Evolutionary conservation across 305 asterid genomes (phyloP), one percentile per base, ranked within the genome.

Genomic region (Fraxinus velutina): DNA sequence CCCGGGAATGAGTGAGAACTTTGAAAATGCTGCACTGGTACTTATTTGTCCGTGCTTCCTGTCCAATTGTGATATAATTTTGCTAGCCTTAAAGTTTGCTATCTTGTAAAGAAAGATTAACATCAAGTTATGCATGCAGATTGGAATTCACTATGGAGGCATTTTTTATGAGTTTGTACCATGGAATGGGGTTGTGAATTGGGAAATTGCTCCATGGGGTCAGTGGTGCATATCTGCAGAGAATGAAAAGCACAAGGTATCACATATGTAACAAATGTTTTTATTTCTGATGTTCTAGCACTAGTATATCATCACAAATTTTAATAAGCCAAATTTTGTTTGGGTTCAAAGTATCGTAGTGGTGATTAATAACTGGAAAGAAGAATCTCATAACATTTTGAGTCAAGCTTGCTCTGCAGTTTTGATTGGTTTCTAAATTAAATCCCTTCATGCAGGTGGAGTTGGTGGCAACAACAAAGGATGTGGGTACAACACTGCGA

Each of bases 171-270:
- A 96, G 85, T 94, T 96, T 62, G 98, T 88, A 44, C 99, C 99
- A 1, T 96, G 99, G 99, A 89, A 90, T 83, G 98, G 98, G 83
- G 90, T 87, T 78, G 90, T 96, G 73, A 83, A 27, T 75, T 96
- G 99, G 99, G 99, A 96, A 86, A 81, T 96, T 78, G 82, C 90
- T 80, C 89, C 81, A 42, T 96, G 99, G 99, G 98, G 99, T 34
- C 91, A 86, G 75, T 96, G 98, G 99, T 85, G 73, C 88, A 84
- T 96, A 22, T 85, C 92, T 81, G 98, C 97, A 6, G 98, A 96
- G 85, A 96, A 85, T 83, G 97, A 90, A 86, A 86, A 88, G 4
- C 90, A 93, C 85, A 83, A 50, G 92, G 99, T 94, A 91, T 75
- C 64, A 78, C 50, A 50, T 83, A 12, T 33, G 70, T 36, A 15